Base-by-base conservation (phyloP, 352 stramenopile species). In the Thraustochytrium striatum region DNA sequence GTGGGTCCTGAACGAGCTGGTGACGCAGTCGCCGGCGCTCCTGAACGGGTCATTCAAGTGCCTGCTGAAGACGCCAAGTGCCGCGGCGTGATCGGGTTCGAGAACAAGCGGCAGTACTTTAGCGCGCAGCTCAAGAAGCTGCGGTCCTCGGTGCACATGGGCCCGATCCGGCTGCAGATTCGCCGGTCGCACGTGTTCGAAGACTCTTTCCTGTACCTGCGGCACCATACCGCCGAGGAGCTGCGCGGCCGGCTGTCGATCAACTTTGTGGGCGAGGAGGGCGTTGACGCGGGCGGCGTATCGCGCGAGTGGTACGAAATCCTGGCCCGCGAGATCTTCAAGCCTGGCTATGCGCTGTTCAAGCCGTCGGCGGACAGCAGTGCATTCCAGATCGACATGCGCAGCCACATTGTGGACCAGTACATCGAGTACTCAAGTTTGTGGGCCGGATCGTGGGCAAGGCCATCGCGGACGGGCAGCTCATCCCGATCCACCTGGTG, bases 291-390 rank as follows among this genome's bases (percentile, higher is more conserved):
- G 0, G 97, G 97, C 75, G 97, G 97, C 30, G 88, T 99, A 13
- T 98, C 95, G 38, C 88, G 96, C 57, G 97, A 99, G 88, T 86
- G 72, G 82, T 97, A 99, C 85, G 30, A 82, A 50, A 98, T 99
- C 85, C 85, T 99, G 36, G 94, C 96, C 2, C 97, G 97, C 81
- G 96, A 99, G 85, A 99, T 99, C 82, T 99, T 99, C 87, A 99
- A 99, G 85, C 95, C 96, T 58, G 98, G 99, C 84, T 99, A 99
- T 86, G 95, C 96, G 69, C 85, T 99, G 0, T 99, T 99, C 87
- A 99, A 95, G 52, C 97, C 95, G 25, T 96, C 95, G 2, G 95
- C 96, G 30, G 97, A 99, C 87, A 97, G 95, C 11, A 95, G 94
- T 58, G 99, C 96, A 8, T 99, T 99, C 86, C 96, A 99, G 84